These are phyloP conservation scores for Helminthosporium solani DNA, from an alignment of 2,329 filamentous ascomycete species.

Conservation along the genomic window DNA sequence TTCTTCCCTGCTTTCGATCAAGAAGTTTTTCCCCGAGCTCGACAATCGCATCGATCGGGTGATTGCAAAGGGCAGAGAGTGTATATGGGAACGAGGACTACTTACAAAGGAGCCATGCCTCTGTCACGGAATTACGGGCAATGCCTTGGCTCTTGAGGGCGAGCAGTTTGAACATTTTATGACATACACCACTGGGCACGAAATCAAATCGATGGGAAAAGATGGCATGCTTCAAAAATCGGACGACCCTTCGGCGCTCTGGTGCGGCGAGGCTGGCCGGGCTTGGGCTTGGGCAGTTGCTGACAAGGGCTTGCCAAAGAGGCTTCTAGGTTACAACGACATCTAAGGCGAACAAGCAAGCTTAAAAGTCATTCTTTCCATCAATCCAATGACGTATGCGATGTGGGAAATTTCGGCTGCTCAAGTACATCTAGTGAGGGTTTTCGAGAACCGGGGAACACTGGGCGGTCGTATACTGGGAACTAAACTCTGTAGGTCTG, in stretches of 20 bases:
- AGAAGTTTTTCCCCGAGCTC: conserved; percentile 57
- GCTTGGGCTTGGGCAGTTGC: conserved; percentile 52
- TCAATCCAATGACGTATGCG: conserved; percentile 16
- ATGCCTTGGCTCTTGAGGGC: conserved; percentile 58
- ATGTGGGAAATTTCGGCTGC: conserved; percentile 23
- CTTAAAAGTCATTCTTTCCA: not conserved
- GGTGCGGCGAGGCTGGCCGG: conserved; percentile 52
- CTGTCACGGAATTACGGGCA: conserved; percentile 66
- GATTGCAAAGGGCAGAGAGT: conserved; percentile 53
- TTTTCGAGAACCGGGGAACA: conserved; percentile 1
- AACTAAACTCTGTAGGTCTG: conserved; percentile 6
- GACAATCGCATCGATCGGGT: conserved; percentile 55
- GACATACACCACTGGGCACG: conserved; percentile 57
- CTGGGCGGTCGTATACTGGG: conserved; percentile 3
- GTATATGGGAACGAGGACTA: conserved; percentile 59
- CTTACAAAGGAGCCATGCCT: conserved; percentile 65
- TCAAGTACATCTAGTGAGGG: not conserved
- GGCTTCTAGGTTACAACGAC: conserved; percentile 53
- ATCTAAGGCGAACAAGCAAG: conserved; percentile 31
- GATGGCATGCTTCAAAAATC: conserved; percentile 55
- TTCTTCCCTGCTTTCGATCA: conserved; percentile 58
- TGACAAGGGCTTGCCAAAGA: conserved; percentile 48
- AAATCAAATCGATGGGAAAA: conserved; percentile 56
- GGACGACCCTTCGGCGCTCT: conserved; percentile 52
- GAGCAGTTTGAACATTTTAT: conserved; percentile 58